phyloP scores from a whole-genome alignment of 306 rosid species.

The Gastrolobium villosum region DNA sequence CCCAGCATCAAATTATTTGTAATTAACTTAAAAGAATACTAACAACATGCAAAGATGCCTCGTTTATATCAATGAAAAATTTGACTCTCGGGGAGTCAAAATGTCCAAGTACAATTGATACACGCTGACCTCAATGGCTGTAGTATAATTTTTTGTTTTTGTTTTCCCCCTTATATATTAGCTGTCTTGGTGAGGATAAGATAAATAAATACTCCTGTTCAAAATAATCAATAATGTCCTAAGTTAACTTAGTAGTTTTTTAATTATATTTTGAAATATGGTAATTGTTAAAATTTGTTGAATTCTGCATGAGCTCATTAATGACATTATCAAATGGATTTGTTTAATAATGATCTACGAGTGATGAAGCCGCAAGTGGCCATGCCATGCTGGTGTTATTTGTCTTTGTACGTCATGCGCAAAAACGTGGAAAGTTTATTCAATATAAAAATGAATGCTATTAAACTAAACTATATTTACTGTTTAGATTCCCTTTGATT shows the following conservation, averaged over 20 bases:
- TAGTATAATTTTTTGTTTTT: neutral
- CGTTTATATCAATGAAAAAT: slow-evolving; percentile 15
- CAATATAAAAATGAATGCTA: slow-evolving; percentile 1
- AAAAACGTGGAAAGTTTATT: slow-evolving; percentile 15
- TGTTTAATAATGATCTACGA: slow-evolving; percentile 33
- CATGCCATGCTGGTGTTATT: slow-evolving; percentile 31
- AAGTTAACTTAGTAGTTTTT: neutral
- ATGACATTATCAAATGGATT: slow-evolving; percentile 33
- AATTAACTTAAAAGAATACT: slow-evolving; percentile 14
- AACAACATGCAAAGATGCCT: slow-evolving; percentile 44
- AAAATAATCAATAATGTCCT: neutral
- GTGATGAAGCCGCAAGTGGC: slow-evolving; percentile 40
- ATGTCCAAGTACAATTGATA: slow-evolving; percentile 38
- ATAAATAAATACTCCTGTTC: neutral
- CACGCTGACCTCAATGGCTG: slow-evolving; percentile 26
- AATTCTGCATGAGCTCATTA: slow-evolving; percentile 45
- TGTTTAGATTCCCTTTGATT: slow-evolving; percentile 34
- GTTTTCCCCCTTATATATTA: slow-evolving; percentile 2
- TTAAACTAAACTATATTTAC: slow-evolving; percentile 27
- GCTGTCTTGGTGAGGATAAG: slow-evolving; percentile 29
- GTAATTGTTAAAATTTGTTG: neutral
- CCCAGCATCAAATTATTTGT: slow-evolving; percentile 7
- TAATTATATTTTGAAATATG: neutral
- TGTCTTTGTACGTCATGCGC: slow-evolving; percentile 35
- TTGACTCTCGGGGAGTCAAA: slow-evolving; percentile 39